phyloP scores from a whole-genome alignment of 1,284 basidiomycete species.

The Tremellales sp. region DNA sequence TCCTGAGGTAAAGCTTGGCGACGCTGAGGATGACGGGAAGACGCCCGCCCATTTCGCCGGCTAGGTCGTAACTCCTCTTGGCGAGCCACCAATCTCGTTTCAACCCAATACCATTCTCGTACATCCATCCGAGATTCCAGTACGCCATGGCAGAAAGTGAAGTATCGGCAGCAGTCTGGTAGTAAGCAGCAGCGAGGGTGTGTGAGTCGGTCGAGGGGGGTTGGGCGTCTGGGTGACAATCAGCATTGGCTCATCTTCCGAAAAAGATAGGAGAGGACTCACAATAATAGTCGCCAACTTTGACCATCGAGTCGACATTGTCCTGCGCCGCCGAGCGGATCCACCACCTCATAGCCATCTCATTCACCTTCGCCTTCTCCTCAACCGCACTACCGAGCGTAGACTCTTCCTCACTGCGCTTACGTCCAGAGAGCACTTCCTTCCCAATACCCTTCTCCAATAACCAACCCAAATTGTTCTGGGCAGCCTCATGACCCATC shows the following conservation, averaged over 20 bases:
- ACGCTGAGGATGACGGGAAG: slow-evolving; percentile 80
- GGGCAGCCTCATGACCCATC: slow-evolving; percentile 83
- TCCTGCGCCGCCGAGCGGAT: slow-evolving; percentile 87
- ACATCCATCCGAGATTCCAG: slow-evolving; percentile 99
- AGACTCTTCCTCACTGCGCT: background rate
- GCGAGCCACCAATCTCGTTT: slow-evolving; percentile 93
- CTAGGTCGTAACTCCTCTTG: slow-evolving; percentile 91
- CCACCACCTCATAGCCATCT: slow-evolving; percentile 83
- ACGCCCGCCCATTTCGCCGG: slow-evolving; percentile 74
- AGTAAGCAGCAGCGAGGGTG: slow-evolving; percentile 87
- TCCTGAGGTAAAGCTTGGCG: slow-evolving; percentile 71
- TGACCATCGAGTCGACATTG: slow-evolving; percentile 92
- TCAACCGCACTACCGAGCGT: background rate
- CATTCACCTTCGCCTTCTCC: slow-evolving; percentile 3
- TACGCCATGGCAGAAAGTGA: slow-evolving; percentile 87
- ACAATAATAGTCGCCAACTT: slow-evolving; percentile 95
- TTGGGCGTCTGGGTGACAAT: background rate
- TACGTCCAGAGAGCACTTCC: background rate
- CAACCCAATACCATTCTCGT: slow-evolving; percentile 91
- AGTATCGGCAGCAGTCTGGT: slow-evolving; percentile 84
- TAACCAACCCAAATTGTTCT: slow-evolving; percentile 92
- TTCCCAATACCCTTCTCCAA: slow-evolving; percentile 59
- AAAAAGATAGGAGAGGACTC: slow-evolving; percentile 13
- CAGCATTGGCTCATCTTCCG: background rate
- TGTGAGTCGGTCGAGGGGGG: slow-evolving; percentile 49